These are phyloP conservation scores for Capsicum chinense DNA, from an alignment of 257 asterid species.

Conservation along the genomic window DNA sequence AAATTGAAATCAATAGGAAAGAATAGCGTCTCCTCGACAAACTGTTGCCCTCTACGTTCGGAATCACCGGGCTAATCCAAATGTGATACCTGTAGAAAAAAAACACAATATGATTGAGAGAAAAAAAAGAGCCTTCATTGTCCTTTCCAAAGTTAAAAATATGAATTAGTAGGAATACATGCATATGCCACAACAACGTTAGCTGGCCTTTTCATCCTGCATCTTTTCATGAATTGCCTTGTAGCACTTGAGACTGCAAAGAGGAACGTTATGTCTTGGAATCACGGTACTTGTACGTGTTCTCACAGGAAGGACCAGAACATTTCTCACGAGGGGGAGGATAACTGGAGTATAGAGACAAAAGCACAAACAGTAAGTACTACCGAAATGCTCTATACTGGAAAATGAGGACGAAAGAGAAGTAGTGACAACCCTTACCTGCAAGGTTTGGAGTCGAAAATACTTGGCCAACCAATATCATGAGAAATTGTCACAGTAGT, in stretches of 20 bases:
- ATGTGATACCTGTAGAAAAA: too few species aligned
- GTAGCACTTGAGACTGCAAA: constrained; percentile 94
- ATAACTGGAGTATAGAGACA: constrained; percentile 60
- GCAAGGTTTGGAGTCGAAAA: constrained; percentile 61
- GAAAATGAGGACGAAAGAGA: constrained; percentile 8
- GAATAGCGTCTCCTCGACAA: neutral
- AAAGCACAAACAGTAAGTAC: constrained; percentile 3
- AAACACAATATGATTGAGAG: too few species aligned
- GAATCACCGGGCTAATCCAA: too few species aligned
- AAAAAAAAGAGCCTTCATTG: too few species aligned
- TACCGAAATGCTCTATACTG: neutral
- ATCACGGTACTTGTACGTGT: constrained; percentile 85
- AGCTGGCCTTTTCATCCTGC: constrained; percentile 34
- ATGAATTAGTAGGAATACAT: too few species aligned
- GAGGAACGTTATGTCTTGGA: constrained; percentile 84
- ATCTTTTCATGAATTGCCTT: constrained; percentile 63
- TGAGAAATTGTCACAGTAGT: constrained; percentile 76
- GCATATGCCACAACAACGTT: neutral
- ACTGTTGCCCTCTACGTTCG: too few species aligned
- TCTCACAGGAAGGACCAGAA: constrained; percentile 79
- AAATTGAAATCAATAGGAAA: neutral
- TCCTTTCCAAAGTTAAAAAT: too few species aligned
- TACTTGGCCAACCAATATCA: constrained; percentile 75
- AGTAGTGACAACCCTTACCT: constrained; percentile 41
- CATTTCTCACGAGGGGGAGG: constrained; percentile 94